Evolutionary conservation across 2,329 filamentous ascomycete species (phyloP).

Genomic region (Sclerotinia borealis): DNA sequence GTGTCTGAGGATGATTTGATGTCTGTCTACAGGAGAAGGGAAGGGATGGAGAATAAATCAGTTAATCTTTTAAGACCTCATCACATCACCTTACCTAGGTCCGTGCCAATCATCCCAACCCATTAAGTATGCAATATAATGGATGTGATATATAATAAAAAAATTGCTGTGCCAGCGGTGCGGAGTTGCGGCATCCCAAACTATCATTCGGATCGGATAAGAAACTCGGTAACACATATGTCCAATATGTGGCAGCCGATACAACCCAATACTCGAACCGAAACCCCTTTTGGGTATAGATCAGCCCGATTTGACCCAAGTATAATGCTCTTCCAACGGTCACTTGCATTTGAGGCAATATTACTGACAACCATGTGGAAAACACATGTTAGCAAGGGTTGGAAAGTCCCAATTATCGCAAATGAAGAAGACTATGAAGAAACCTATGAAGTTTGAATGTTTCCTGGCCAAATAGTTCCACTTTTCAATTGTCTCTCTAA

Average conservation of each 20-base stretch:
- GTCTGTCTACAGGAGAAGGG: not conserved
- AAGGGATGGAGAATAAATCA: slow-evolving; percentile 6
- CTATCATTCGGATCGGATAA: slow-evolving; percentile 7
- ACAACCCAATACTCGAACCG: not conserved
- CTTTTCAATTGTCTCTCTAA: not conserved
- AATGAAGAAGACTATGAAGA: not conserved
- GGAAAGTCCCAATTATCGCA: not conserved
- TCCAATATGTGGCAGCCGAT: slow-evolving; percentile 1
- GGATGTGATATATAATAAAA: slow-evolving; percentile 2
- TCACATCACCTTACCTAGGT: not conserved
- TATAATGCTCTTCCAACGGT: not conserved
- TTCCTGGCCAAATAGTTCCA: not conserved
- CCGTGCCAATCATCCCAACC: slow-evolving; percentile 3
- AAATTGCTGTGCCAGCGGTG: slow-evolving; percentile 1
- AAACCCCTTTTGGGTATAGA: not conserved
- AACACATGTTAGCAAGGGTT: slow-evolving; percentile 4
- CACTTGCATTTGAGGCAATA: slow-evolving; percentile 3
- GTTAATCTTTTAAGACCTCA: slow-evolving; percentile 4
- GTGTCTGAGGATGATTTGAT: not conserved
- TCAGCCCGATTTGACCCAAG: not conserved
- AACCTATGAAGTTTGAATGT: not conserved
- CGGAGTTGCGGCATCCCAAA: not conserved
- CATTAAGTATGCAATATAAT: not conserved
- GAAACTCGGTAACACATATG: not conserved
- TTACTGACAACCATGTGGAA: slow-evolving; percentile 4